Base-by-base conservation (phyloP, 2,329 filamentous ascomycete species). In the Coniochaeta pulveracea region DNA sequence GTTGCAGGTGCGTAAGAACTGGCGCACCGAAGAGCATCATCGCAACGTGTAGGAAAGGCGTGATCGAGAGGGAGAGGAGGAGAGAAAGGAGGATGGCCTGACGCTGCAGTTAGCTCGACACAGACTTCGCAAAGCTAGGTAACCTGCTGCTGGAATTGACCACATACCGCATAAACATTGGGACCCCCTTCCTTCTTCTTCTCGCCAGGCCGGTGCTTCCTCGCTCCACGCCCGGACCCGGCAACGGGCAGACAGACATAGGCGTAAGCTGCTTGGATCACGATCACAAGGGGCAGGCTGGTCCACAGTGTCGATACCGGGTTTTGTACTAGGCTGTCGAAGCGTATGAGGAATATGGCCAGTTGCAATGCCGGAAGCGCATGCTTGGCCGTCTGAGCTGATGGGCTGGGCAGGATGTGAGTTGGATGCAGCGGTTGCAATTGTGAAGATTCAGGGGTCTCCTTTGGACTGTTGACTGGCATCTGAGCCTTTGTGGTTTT, bases 11-110 rank as follows among this genome's bases (percentile, higher is more conserved):
- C 1, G 84, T 85, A 19, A 89, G 83, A 34, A 93, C 65, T 0
- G 91, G 91, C 6, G 89, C 91, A 49, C 91, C 91, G 57, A 95
- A 93, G 44, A 96, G 80, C 48, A 96, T 67, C 47, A 93, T 71
- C 23, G 77, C 58, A 26, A 74, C 52, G 52, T 78, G 66, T 15
- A 79, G 46, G 18, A 54, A 54, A 19, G 89, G 69, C 6, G 82
- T 79, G 37, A 88, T 64, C 43, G 91, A 67, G 3, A 74, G 68
- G 3, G 84, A 77, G 68, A 94, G 49, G 14, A 66, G 41, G 23
- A 67, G 49, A 5, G 63, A 63, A 32, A 69, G 54, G 36, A 64
- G 44, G 10, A 62, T 53, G 12, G 61, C 57, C 66, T 70, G 32
- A 14, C 18, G 11, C 3, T 4, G 11, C 5, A 6, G 27, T 40